phyloP scores from a whole-genome alignment of 495 filamentous ascomycete species.

The Usnea hakonensis region DNA sequence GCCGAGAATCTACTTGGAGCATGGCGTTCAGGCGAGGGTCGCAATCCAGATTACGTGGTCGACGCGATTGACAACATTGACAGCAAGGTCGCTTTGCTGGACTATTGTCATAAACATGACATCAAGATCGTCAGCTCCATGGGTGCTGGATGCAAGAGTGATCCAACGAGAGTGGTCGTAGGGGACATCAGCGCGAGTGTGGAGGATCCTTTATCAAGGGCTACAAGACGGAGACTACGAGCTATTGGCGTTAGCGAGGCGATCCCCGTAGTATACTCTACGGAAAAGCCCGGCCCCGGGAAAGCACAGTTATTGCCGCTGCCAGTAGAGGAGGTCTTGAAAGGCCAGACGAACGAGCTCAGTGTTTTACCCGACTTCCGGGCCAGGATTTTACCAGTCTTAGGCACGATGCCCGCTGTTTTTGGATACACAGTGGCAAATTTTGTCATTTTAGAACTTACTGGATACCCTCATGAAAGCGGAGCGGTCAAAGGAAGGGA shows the following conservation, averaged over 20 bases:
- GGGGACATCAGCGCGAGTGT: conserved; percentile 85
- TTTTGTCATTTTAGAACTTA: conserved; percentile 78
- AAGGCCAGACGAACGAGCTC: conserved; percentile 81
- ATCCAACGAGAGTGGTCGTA: conserved; percentile 85
- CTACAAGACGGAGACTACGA: conserved; percentile 71
- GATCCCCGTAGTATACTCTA: conserved; percentile 87
- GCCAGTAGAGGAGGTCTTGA: conserved; percentile 77
- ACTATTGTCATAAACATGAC: conserved; percentile 70
- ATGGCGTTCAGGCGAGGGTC: conserved; percentile 52
- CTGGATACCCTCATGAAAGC: conserved; percentile 83
- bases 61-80: conserved; percentile 99
- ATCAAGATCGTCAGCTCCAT: conserved; percentile 87
- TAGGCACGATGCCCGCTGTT: conserved; percentile 94
- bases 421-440: conserved; percentile 90
- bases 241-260: conserved; percentile 72
- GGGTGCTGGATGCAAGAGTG: conserved; percentile 96
- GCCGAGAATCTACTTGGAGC: conserved; percentile 57
- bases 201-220: conserved; percentile 83
- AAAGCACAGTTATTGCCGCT: conserved; percentile 86
- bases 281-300: conserved; percentile 81
- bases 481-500: conserved; percentile 67
- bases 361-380: conserved; percentile 87
- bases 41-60: conserved; percentile 74
- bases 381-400: conserved; percentile 83
- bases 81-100: conserved; percentile 84